Conservation (phyloP, 139 green algal genomes). For the Nannochloris sp. region DNA sequence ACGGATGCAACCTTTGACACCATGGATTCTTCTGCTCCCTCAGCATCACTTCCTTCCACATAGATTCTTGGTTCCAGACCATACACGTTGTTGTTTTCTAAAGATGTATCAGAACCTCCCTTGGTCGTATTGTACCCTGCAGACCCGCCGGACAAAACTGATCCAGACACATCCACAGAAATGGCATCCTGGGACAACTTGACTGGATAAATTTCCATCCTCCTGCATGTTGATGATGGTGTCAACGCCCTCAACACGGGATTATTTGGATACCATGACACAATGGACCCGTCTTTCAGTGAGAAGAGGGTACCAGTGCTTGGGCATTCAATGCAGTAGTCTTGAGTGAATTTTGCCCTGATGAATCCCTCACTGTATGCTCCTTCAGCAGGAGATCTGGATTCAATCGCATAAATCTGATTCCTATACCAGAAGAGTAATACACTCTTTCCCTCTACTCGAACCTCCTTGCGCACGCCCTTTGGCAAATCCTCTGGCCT, state of each 20-base stretch:
- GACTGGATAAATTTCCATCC: constrained; percentile 72
- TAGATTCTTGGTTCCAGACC: constrained; percentile 75
- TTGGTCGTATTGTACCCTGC: constrained; percentile 11
- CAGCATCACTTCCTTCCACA: constrained; percentile 54
- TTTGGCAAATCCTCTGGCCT: constrained; percentile 77
- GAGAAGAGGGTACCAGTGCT: constrained; percentile 77
- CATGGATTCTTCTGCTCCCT: constrained; percentile 11
- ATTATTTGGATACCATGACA: constrained; percentile 91
- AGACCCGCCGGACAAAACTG: neutral
- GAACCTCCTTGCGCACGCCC: constrained; percentile 76
- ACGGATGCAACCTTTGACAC: constrained; percentile 17
- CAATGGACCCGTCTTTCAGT: constrained; percentile 83
- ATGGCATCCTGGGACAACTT: constrained; percentile 63
- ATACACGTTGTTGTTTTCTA: constrained; percentile 94
- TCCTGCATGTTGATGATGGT: constrained; percentile 51
- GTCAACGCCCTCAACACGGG: constrained; percentile 72
- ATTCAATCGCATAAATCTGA: constrained; percentile 84
- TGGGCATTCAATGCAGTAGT: constrained; percentile 88
- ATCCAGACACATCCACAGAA: constrained; percentile 46
- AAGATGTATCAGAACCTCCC: constrained; percentile 64
- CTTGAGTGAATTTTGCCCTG: constrained; percentile 88
- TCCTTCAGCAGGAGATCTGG: constrained; percentile 85
- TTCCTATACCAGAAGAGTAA: constrained; percentile 98
- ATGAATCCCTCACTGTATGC: constrained; percentile 95
- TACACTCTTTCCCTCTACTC: constrained; percentile 63